Evolutionary conservation across 2,329 filamentous ascomycete genomes (phyloP), one percentile per base, ranked within the genome.

Genomic region (Alternaria solani): DNA sequence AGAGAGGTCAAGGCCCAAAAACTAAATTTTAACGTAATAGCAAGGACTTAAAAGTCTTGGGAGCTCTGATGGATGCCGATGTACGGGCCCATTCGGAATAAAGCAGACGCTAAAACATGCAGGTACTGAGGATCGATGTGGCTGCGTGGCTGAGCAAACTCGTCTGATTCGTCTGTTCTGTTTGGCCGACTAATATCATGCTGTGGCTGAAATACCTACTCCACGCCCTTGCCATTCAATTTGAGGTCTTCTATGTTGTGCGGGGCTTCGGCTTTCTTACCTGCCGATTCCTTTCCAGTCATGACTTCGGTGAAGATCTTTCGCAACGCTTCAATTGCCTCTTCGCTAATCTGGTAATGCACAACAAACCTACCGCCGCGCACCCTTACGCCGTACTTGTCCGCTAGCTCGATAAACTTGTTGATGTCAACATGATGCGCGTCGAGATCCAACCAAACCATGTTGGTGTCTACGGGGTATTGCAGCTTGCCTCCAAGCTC

Each of bases 381-480:
- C 14, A 89, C 72, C 63, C 80, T 84, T 56, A 92, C 67, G 0
- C 89, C 89, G 55, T 86, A 83, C 68, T 86, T 83, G 62, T 85
- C 78, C 2, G 83, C 88, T 38, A 86, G 76, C 57, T 82, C 80
- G 9, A 85, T 82, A 61, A 89, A 86, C 41, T 85, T 81, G 52
- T 85, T 82, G 5, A 75, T 75, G 3, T 81, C 79, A 32, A 89
- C 75, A 0, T 86, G 86, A 11, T 86, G 85, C 1, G 84, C 84
- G 30, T 87, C 85, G 16, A 95, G 81, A 75, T 96, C 89, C 59
- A 96, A 73, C 92, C 92, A 96, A 34, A 92, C 87, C 91, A 96
- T 96, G 79, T 96, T 96, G n/a, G 93, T 96, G 73, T 96, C 89
- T 1, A 91, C 89, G 0, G 91, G 89, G 60, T 89, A 83, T 20